These are phyloP conservation scores for Lasiodiplodia gonubiensis DNA, from an alignment of 2,329 filamentous ascomycete genomes.

Conservation along the genomic window DNA sequence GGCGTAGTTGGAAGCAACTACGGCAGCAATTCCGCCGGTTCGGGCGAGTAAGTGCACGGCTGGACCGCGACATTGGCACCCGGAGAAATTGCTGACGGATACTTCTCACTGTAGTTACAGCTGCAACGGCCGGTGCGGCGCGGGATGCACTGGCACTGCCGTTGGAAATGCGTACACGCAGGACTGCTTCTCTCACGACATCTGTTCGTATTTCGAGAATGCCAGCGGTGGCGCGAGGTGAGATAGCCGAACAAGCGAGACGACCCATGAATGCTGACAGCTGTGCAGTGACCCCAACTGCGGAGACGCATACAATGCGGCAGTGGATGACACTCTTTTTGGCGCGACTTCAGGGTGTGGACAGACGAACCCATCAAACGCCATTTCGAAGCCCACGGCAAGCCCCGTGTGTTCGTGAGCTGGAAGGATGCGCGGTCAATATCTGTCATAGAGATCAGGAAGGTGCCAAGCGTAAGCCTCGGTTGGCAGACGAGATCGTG, in stretches of 20 bases:
- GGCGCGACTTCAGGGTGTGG: constrained; percentile 43
- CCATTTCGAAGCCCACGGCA: constrained; percentile 33
- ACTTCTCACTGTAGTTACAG: constrained; percentile 48
- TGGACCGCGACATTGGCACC: not conserved
- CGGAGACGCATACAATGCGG: constrained; percentile 51
- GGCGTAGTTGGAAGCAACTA: constrained; percentile 57
- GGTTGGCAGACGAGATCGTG: no score
- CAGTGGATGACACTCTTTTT: constrained; percentile 52
- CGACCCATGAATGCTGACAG: not conserved
- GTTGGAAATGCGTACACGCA: constrained; percentile 58
- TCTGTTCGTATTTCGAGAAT: constrained; percentile 59
- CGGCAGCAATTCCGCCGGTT: constrained; percentile 49
- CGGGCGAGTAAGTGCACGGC: constrained; percentile 51
- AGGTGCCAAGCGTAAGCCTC: constrained; percentile 1
- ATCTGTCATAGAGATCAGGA: not conserved
- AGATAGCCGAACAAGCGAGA: not conserved
- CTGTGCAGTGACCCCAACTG: constrained; percentile 54
- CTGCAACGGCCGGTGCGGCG: constrained; percentile 58
- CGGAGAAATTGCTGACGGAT: not conserved
- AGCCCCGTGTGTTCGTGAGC: constrained; percentile 15
- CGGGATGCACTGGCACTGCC: constrained; percentile 51
- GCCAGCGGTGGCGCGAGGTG: constrained; percentile 56
- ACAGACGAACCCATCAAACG: constrained; percentile 40
- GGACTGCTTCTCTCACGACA: constrained; percentile 58
- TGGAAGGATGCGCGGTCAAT: not conserved